A percentile compares a stretch with the other conserved stretches of the same genome.
phyloP scores from a whole-genome alignment of 768 basidiomycete species.

The Clavaria fumosa region DNA sequence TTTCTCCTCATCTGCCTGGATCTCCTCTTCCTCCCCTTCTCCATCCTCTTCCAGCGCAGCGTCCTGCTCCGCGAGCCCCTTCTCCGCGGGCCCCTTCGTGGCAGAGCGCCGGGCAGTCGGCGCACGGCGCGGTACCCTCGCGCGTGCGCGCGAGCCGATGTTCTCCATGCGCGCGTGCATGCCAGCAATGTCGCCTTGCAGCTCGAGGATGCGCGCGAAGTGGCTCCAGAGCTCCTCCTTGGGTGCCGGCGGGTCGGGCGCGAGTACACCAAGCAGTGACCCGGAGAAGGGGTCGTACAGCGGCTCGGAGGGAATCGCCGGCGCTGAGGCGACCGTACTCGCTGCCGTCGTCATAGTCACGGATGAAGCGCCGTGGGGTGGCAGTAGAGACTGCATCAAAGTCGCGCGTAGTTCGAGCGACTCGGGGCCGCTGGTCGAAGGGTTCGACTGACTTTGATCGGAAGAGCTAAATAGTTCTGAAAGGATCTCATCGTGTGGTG shows the following conservation, averaged over 20 bases:
- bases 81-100: slow-evolving; percentile 1
- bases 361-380: too few relatives aligned
- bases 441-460: too few relatives aligned
- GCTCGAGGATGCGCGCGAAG: slow-evolving; percentile 49
- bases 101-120: too few relatives aligned
- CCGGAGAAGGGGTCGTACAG: slow-evolving; percentile 33
- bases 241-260: slow-evolving; percentile 8
- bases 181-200: slow-evolving; percentile 56
- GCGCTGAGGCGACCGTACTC: too few relatives aligned
- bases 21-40: slow-evolving; percentile 34
- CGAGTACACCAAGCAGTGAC: slow-evolving; percentile 23
- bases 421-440: too few relatives aligned
- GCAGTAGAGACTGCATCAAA: too few relatives aligned
- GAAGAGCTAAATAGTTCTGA: slow-evolving; percentile 36
- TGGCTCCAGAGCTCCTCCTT: slow-evolving; percentile 42
- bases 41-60: slow-evolving; percentile 17
- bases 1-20: slow-evolving; percentile 38
- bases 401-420: too few relatives aligned
- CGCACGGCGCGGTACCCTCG: slow-evolving; percentile 1
- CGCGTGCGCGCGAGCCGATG: slow-evolving; percentile 25
- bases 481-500: slow-evolving; percentile 52
- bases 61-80: slow-evolving; percentile 11
- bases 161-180: slow-evolving; percentile 69
- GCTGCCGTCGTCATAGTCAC: too few relatives aligned
- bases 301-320: not conserved